Percentiles rank a stretch among this genome's conserved stretches.
These are phyloP conservation scores for Neurospora sp. DNA, from an alignment of 2,329 filamentous ascomycete genomes.

Conservation along the genomic window DNA sequence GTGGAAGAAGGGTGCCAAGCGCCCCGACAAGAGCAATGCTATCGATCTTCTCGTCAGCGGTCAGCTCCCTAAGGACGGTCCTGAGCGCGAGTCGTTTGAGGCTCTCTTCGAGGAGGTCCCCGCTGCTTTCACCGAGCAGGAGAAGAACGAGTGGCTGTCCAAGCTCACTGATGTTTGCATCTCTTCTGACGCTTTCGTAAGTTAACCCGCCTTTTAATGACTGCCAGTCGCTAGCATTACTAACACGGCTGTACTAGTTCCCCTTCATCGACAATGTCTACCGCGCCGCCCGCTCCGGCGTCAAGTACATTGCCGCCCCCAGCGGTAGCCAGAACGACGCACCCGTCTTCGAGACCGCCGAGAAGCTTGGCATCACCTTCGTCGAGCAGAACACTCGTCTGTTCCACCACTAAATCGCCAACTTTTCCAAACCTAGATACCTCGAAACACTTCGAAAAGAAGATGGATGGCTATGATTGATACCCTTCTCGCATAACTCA, in stretches of 20 bases:
- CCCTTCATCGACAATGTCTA: constrained; percentile 98
- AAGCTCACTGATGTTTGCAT: constrained; percentile 76
- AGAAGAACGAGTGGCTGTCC: constrained; percentile 76
- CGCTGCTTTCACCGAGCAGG: constrained; percentile 66
- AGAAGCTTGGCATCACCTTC: constrained; percentile 87
- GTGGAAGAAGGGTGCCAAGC: constrained; percentile 97
- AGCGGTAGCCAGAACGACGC: constrained; percentile 80
- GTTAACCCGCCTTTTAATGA: constrained; percentile 24
- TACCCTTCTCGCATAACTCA: not conserved
- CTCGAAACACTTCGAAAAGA: not conserved
- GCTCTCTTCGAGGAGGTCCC: constrained; percentile 85
- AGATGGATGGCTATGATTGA: not conserved
- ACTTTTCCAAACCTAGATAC: constrained; percentile 1
- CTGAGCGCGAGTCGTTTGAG: constrained; percentile 82
- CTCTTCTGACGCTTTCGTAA: constrained; percentile 90
- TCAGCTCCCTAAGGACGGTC: constrained; percentile 70
- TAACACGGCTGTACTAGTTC: constrained; percentile 47
- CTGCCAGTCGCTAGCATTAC: not conserved
- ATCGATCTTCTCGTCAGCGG: constrained; percentile 93
- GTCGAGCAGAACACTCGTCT: constrained; percentile 89
- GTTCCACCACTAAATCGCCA: constrained; percentile 73
- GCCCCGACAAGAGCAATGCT: constrained; percentile 94
- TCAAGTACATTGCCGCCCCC: constrained; percentile 92
- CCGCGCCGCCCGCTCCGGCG: constrained; percentile 77
- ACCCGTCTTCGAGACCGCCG: constrained; percentile 76